These are phyloP conservation scores for Aureobasidium lini DNA, from an alignment of 2,329 filamentous ascomycete species.

Conservation along the genomic window DNA sequence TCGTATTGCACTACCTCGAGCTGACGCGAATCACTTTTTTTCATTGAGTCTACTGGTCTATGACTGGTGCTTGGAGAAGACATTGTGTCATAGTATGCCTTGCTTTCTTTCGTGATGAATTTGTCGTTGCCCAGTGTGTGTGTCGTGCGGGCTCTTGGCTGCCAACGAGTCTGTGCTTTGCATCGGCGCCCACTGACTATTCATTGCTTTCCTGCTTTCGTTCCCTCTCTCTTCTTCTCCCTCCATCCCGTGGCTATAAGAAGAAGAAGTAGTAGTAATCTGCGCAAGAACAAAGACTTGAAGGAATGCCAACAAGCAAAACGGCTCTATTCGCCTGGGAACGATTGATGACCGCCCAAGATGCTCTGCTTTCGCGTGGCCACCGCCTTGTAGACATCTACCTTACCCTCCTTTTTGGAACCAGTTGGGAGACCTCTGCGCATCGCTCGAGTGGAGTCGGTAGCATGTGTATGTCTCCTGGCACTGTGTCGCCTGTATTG, in stretches of 20 bases:
- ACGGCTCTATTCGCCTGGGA: neutral
- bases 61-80: constrained; percentile 1
- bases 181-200: too few species aligned
- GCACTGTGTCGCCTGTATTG: constrained; percentile 68
- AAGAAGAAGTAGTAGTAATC: too few species aligned
- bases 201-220: too few species aligned
- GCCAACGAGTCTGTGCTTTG: neutral
- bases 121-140: neutral
- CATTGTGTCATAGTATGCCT: neutral
- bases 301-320: too few species aligned
- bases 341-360: neutral
- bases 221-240: too few species aligned
- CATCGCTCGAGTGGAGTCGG: neutral
- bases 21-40: constrained; percentile 52
- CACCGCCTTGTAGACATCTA: neutral
- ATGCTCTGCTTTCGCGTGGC: neutral
- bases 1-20: constrained; percentile 68
- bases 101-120: neutral
- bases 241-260: too few species aligned
- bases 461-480: neutral
- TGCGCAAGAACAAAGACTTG: too few species aligned
- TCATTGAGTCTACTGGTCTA: constrained; percentile 22
- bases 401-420: neutral
- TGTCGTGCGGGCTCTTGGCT: neutral
- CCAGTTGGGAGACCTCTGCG: neutral